Evolutionary conservation across 2,329 filamentous ascomycete species (phyloP).

Genomic region (Curvularia hawaiiensis): DNA sequence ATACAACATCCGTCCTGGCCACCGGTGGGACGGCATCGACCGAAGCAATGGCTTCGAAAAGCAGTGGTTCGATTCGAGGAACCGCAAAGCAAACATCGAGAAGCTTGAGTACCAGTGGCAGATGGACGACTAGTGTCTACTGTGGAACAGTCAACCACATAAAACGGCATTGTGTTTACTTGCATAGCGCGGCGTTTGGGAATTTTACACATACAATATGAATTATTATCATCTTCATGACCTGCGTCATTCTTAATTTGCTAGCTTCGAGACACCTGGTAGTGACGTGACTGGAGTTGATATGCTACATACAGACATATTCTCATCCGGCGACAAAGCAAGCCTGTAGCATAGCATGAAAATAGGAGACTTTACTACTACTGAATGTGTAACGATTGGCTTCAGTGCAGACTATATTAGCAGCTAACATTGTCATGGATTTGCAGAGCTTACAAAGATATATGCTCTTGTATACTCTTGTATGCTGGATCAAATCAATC

Average conservation of each 20-base stretch:
- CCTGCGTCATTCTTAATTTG: neutral
- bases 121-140: slow-evolving; percentile 74
- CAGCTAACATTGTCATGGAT: no score
- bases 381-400: neutral
- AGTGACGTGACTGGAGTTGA: neutral
- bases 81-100: slow-evolving; percentile 75
- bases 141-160: neutral
- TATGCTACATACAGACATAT: neutral
- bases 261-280: neutral
- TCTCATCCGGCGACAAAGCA: neutral
- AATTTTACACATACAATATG: neutral
- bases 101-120: slow-evolving; percentile 92
- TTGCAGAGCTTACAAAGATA: no score
- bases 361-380: neutral
- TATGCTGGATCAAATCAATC: no score
- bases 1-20: slow-evolving; percentile 90
- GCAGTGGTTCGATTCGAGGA: slow-evolving; percentile 88
- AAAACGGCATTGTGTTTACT: neutral
- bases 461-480: no score
- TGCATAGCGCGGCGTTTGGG: slow-evolving; percentile 1
- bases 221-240: neutral
- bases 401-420: no score
- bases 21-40: slow-evolving; percentile 97
- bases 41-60: slow-evolving; percentile 91
- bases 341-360: neutral